These are phyloP conservation scores for Thermomucor indicae-seudaticae DNA, from an alignment of 371 early-diverging fungal species.

Conservation along the genomic window DNA sequence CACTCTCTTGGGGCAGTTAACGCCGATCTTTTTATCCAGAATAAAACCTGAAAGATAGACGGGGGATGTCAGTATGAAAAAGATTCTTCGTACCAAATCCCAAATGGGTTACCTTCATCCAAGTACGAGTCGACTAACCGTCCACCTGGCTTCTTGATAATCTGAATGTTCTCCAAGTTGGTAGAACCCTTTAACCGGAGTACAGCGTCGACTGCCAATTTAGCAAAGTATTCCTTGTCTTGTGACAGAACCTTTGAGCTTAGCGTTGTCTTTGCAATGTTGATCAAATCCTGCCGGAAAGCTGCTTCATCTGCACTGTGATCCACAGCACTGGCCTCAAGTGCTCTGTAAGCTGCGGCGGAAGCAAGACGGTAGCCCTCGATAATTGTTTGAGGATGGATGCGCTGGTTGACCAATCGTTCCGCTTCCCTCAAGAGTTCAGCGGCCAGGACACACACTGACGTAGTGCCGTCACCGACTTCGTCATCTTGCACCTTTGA, in stretches of 20 bases:
- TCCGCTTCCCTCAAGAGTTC: constrained; percentile 98
- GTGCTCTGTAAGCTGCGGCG: constrained; percentile 80
- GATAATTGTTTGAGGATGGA: constrained; percentile 98
- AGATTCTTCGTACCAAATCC: not conserved
- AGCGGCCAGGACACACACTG: constrained; percentile 97
- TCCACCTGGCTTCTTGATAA: constrained; percentile 99
- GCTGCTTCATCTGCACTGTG: constrained; percentile 60
- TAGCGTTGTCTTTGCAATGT: constrained; percentile 98
- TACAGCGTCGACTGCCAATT: constrained; percentile 97
- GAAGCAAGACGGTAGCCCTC: constrained; percentile 96
- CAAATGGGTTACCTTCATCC: constrained; percentile 76
- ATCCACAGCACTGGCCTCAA: constrained; percentile 84
- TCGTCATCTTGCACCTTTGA: constrained; percentile 99
- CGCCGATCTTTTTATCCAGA: constrained; percentile 97
- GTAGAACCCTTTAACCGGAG: constrained; percentile 93
- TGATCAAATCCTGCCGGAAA: constrained; percentile 88
- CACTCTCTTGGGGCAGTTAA: constrained; percentile 95
- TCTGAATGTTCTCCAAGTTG: constrained; percentile 98
- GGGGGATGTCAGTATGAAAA: not conserved
- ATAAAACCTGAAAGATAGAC: constrained; percentile 74
- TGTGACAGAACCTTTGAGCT: constrained; percentile 97
- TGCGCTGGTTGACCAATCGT: constrained; percentile 86
- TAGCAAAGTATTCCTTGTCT: constrained; percentile 96
- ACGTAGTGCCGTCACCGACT: constrained; percentile 99
- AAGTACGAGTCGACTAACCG: constrained; percentile 96